Percentiles rank a stretch among this genome's conserved stretches.
Evolutionary conservation across 805 yeast genomes (phyloP).

Genomic region (Nakazawaea holstii): DNA sequence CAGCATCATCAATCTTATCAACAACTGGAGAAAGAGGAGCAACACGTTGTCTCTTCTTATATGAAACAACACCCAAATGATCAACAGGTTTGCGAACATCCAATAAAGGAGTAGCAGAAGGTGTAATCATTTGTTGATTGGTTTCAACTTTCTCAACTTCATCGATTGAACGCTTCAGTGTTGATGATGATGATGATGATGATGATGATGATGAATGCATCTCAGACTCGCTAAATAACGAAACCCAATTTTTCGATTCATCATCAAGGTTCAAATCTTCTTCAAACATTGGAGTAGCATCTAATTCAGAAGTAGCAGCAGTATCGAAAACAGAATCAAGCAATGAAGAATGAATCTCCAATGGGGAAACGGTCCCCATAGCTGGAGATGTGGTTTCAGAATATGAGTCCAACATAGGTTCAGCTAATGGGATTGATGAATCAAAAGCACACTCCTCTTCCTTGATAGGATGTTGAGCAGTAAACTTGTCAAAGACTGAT

Average conservation of each 20-base stretch:
- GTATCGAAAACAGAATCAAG: slow-evolving; percentile 45
- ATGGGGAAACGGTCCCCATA: slow-evolving; percentile 35
- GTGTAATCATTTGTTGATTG: background rate
- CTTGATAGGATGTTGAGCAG: slow-evolving; percentile 8
- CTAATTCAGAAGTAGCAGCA: slow-evolving; percentile 26
- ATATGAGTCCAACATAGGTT: background rate
- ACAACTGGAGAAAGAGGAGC: slow-evolving; percentile 67
- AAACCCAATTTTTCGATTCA: slow-evolving; percentile 49
- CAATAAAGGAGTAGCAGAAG: slow-evolving; percentile 27
- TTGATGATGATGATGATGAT: too few relatives aligned
- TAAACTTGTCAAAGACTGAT: slow-evolving; percentile 24
- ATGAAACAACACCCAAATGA: slow-evolving; percentile 68
- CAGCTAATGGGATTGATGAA: background rate
- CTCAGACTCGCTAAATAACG: slow-evolving; percentile 47
- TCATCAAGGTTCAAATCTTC: slow-evolving; percentile 40
- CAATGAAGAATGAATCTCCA: slow-evolving; percentile 47
- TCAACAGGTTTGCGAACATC: slow-evolving; percentile 34
- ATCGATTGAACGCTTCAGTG: slow-evolving; percentile 19
- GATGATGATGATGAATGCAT: slow-evolving; percentile 14
- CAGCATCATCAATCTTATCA: slow-evolving; percentile 38
- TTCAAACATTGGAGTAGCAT: slow-evolving; percentile 59
- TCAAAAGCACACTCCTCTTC: background rate
- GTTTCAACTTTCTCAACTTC: slow-evolving; percentile 18
- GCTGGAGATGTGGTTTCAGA: background rate
- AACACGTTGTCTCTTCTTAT: slow-evolving; percentile 72